A percentile compares a stretch with the other conserved stretches of the same genome.
Conservation (phyloP, 1,139 yeast genomes). For the Hanseniaspora gamundiae region DNA sequence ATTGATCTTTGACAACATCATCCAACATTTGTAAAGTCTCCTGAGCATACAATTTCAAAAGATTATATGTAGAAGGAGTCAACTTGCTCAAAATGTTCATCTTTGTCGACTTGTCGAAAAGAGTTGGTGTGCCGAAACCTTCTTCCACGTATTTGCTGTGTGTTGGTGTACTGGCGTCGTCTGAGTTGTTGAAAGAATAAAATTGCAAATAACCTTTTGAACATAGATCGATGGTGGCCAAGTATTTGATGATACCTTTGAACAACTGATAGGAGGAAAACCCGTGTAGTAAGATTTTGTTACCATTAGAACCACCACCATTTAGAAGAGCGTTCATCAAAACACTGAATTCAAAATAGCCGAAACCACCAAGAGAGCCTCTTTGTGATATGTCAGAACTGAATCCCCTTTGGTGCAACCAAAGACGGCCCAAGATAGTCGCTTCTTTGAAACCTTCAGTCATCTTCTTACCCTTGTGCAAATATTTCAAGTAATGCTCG, state of each 20-base stretch:
- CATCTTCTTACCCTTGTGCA: constrained; percentile 63
- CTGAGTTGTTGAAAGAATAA: constrained; percentile 28
- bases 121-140: constrained; percentile 61
- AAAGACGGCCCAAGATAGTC: constrained; percentile 70
- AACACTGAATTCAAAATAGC: constrained; percentile 79
- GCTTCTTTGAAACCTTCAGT: constrained; percentile 87
- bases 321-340: constrained; percentile 69
- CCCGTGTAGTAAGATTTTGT: constrained; percentile 68
- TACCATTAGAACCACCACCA: constrained; percentile 75
- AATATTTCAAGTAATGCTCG: constrained; percentile 57
- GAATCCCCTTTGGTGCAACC: constrained; percentile 84
- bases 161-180: constrained; percentile 18
- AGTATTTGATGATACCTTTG: constrained; percentile 70
- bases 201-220: constrained; percentile 55
- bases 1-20: constrained; percentile 76
- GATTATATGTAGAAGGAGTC: constrained; percentile 53
- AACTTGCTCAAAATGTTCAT: constrained; percentile 75
- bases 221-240: constrained; percentile 65
- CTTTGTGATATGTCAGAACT: constrained; percentile 43
- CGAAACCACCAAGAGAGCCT: constrained; percentile 60
- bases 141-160: constrained; percentile 37
- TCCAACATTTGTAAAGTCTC: constrained; percentile 58
- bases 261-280: constrained; percentile 87
- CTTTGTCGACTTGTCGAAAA: constrained; percentile 63
- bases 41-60: constrained; percentile 52